These are phyloP conservation scores for Colletotrichum sp. DNA, from an alignment of 2,329 filamentous ascomycete species.

Conservation along the genomic window DNA sequence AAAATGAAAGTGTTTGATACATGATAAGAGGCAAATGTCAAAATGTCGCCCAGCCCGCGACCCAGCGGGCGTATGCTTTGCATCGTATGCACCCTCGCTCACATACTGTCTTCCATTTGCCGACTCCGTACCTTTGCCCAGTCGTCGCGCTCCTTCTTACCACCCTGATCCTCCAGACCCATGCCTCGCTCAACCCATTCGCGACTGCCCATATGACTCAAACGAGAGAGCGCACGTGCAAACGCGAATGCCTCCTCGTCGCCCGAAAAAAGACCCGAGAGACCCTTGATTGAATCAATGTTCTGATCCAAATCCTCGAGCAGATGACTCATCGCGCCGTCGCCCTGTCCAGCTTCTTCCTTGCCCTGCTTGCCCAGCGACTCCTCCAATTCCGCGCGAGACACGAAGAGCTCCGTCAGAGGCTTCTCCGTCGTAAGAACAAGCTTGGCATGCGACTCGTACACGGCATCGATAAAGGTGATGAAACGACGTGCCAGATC, in stretches of 20 bases:
- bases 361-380: conserved; percentile 49
- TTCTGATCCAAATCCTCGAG: conserved; percentile 90
- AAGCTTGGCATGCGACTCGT: conserved; percentile 91
- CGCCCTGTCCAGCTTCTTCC: conserved; percentile 43
- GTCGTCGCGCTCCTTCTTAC: conserved; percentile 67
- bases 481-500: conserved; percentile 94
- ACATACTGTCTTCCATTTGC: conserved; percentile 74
- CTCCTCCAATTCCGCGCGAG: conserved; percentile 70
- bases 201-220: conserved; percentile 91
- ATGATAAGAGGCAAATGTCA: background rate
- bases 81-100: conserved; percentile 22
- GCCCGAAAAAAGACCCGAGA: conserved; percentile 83
- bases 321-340: conserved; percentile 76
- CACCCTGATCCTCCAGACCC: conserved; percentile 68
- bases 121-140: conserved; percentile 70
- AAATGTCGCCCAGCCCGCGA: background rate
- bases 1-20: background rate
- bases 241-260: conserved; percentile 98
- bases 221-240: conserved; percentile 80
- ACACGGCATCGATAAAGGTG: conserved; percentile 96
- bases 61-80: background rate
- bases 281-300: conserved; percentile 80
- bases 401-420: conserved; percentile 84
- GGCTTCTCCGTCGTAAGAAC: conserved; percentile 91
- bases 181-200: conserved; percentile 92